These are phyloP conservation scores for Colletotrichum plurivorum DNA, from an alignment of 2,329 filamentous ascomycete genomes.

Conservation along the genomic window DNA sequence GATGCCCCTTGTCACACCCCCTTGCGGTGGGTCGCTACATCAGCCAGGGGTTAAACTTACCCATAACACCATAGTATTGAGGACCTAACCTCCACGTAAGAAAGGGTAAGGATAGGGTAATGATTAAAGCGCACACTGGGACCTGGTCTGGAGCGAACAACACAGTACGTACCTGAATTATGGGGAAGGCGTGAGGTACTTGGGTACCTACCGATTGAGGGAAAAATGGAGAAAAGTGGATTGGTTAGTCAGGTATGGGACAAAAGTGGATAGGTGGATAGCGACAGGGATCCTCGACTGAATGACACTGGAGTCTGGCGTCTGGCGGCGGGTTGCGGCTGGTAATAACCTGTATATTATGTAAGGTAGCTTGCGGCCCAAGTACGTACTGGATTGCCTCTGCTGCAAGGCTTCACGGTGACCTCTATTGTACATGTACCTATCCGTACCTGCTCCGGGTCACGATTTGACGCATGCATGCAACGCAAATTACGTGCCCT, in stretches of 20 bases:
- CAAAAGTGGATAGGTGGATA: constrained; percentile 9
- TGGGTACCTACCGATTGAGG: constrained; percentile 17
- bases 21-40: no score
- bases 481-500: constrained; percentile 12
- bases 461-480: not conserved
- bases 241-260: constrained; percentile 31
- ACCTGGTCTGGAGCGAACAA: not conserved
- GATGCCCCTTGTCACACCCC: no score
- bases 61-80: no score
- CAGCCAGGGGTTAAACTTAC: no score
- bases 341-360: not conserved
- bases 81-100: not conserved
- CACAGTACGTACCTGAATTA: constrained; percentile 33
- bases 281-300: constrained; percentile 21
- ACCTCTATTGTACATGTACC: not conserved
- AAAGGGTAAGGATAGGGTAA: constrained; percentile 25
- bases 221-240: constrained; percentile 32
- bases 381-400: not conserved
- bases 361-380: no score
- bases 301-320: no score
- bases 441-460: not conserved
- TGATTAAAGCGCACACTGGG: constrained; percentile 26
- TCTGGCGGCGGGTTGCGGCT: no score
- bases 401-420: not conserved
- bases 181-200: constrained; percentile 21